Conservation (phyloP, 2,329 filamentous ascomycete species). For the Diaporthe australafricana region DNA sequence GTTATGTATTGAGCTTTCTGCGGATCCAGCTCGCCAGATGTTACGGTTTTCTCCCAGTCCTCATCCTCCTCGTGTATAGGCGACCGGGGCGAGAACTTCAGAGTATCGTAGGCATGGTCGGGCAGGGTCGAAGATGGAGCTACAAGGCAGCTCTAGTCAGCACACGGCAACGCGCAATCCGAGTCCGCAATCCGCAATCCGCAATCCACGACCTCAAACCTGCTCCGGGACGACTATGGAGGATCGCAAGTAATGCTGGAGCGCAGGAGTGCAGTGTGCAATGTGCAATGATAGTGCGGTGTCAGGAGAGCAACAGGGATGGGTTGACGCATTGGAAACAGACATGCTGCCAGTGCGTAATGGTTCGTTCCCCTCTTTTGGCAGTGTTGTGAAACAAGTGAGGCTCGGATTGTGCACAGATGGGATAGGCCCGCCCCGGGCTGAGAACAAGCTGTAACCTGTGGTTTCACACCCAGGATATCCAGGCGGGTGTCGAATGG, state of each 20-base stretch:
- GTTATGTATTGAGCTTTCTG: constrained; percentile 53
- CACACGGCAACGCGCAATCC: constrained; percentile 15
- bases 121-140: constrained; percentile 71
- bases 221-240: background rate
- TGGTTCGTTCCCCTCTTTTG: constrained; percentile 36
- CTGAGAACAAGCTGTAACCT: constrained; percentile 23
- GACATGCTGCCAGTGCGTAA: constrained; percentile 18
- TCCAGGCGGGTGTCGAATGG: constrained; percentile 16
- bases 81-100: constrained; percentile 63
- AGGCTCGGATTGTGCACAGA: constrained; percentile 35
- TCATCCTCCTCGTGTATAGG: constrained; percentile 66
- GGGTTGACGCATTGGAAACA: constrained; percentile 13
- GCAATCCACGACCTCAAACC: background rate
- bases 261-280: background rate
- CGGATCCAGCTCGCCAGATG: constrained; percentile 56
- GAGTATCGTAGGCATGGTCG: constrained; percentile 64
- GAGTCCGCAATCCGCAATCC: background rate
- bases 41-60: constrained; percentile 64
- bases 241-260: background rate
- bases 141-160: constrained; percentile 46
- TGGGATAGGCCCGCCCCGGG: constrained; percentile 25
- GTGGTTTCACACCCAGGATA: constrained; percentile 36
- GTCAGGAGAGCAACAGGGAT: constrained; percentile 29
- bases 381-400: constrained; percentile 37
- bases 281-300: background rate